Base-by-base conservation (phyloP, 1,284 basidiomycete genomes). In the Puccinia coronata region DNA sequence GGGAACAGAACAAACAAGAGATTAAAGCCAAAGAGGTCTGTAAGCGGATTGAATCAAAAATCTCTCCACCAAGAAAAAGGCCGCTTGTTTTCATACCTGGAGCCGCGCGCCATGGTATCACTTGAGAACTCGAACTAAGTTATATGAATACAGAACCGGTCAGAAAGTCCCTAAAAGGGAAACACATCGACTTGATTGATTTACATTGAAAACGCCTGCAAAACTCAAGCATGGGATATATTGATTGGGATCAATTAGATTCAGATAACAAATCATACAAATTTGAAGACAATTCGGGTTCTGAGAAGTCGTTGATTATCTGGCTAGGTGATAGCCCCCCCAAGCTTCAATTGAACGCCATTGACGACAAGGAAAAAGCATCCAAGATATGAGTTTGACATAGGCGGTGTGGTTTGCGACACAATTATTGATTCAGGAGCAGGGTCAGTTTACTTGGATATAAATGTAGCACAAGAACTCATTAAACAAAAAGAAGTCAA, bases 401-500 rank as follows among this genome's bases (percentile, higher is more conserved):
- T 39, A 9, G 65, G 65, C 23, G 12, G 25, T 4, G 47, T 71
- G 2, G 25, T 31, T 18, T 49, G 47, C 25, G 47, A 72, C 16
- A 43, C 43, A 0, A 74, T 74, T 1, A 74, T 74, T 20, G 72
- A 74, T 39, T 43, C 53, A 1, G 72, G 72, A 0, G 72, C 72
- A 3, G 72, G 51, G 5, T 34, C 72, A 28, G 41, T 57, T 6
- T 74, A 74, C 36, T 36, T 74, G 2, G 36, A 72, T 8, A 14
- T 53, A 0, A 18, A 9, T 2, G 53, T 53, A 12, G 53, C 53
- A n/a, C 12, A 53, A 51, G n/a, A 72, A 2, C 12, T 53, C 2
- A 39, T 31, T 11, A 23, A 31, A 1, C 36, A 16, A 72, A 34
- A 53, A 0, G 70, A 72, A 28, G 53, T 72, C 9, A n/a, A 53